A percentile compares a stretch with the other conserved stretches of the same genome.
Conservation (phyloP, 2,329 filamentous ascomycete species). For the Colletotrichum camelliae region DNA sequence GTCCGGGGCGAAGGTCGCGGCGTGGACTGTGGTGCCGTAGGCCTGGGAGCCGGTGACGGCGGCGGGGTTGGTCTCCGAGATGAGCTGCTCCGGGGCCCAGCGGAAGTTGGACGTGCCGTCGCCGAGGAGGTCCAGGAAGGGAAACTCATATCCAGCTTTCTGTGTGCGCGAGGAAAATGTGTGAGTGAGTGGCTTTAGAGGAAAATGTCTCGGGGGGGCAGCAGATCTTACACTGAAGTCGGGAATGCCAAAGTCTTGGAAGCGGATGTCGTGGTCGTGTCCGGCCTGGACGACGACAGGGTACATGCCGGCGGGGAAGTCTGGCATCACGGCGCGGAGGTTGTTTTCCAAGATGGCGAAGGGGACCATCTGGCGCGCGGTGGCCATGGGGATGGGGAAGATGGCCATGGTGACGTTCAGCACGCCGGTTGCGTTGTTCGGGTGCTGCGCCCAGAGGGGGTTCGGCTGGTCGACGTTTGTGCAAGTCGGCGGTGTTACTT, state of each 20-base stretch:
- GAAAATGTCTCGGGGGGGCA: background rate
- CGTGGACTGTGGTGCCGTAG: slow-evolving; percentile 50
- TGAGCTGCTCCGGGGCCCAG: slow-evolving; percentile 52
- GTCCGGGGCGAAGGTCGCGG: slow-evolving; percentile 48
- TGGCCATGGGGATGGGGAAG: slow-evolving; percentile 52
- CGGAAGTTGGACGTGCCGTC: slow-evolving; percentile 58
- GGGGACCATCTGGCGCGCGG: slow-evolving; percentile 54
- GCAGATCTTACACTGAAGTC: slow-evolving; percentile 52
- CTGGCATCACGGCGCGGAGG: slow-evolving; percentile 50
- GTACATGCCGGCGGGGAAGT: slow-evolving; percentile 57
- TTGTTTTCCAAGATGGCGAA: slow-evolving; percentile 52
- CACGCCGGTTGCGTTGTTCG: slow-evolving; percentile 53
- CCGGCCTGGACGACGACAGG: slow-evolving; percentile 56
- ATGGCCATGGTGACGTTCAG: slow-evolving; percentile 59
- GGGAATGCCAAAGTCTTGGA: slow-evolving; percentile 40
- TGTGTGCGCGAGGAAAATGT: slow-evolving; percentile 26
- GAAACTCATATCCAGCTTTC: slow-evolving; percentile 58
- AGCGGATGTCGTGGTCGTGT: slow-evolving; percentile 56
- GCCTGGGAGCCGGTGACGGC: slow-evolving; percentile 49
- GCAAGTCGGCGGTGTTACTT: background rate
- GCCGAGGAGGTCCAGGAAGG: slow-evolving; percentile 57
- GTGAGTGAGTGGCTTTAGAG: background rate
- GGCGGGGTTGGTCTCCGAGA: slow-evolving; percentile 45
- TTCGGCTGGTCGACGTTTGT: slow-evolving; percentile 36
- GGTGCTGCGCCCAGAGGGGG: slow-evolving; percentile 51